Conservation (phyloP, 192 early-diverging fungal species). For the Umbelopsis vinacea region DNA sequence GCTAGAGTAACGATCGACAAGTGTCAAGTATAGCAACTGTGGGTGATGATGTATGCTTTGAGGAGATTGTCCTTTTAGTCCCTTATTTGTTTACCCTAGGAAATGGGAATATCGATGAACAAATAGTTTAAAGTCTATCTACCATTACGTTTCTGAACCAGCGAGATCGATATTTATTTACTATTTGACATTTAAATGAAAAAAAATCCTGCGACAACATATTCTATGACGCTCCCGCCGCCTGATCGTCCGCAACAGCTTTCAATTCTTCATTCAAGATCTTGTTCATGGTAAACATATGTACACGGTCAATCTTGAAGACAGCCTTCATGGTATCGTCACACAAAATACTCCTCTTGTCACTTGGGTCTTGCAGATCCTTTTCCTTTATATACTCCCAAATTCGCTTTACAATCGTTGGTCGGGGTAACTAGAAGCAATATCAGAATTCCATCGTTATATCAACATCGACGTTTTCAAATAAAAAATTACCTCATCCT, state of each 20-base stretch:
- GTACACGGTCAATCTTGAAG: constrained; percentile 49
- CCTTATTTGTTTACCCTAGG: no score
- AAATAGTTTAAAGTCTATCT: no score
- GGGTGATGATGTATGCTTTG: no score
- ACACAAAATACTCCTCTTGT: constrained; percentile 50
- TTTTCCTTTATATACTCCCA: constrained; percentile 61
- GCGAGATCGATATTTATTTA: no score
- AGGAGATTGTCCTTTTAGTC: no score
- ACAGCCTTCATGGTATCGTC: constrained; percentile 47
- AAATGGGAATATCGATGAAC: no score
- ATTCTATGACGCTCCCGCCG: background rate
- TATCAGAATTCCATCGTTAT: background rate
- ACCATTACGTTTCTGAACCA: no score
- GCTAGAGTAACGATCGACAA: no score
- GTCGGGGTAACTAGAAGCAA: constrained; percentile 46
- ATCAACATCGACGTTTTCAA: no score
- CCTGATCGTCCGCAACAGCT: constrained; percentile 9
- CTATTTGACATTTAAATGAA: background rate
- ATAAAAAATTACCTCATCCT: constrained; percentile 24
- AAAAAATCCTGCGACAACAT: background rate
- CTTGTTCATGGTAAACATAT: constrained; percentile 61
- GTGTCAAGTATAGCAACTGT: no score
- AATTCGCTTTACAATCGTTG: constrained; percentile 56
- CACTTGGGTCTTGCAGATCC: constrained; percentile 48
- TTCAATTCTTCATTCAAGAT: constrained; percentile 50